phyloP scores from a whole-genome alignment of 2,329 filamentous ascomycete genomes.

The Ophiostoma novo-ulmi region DNA sequence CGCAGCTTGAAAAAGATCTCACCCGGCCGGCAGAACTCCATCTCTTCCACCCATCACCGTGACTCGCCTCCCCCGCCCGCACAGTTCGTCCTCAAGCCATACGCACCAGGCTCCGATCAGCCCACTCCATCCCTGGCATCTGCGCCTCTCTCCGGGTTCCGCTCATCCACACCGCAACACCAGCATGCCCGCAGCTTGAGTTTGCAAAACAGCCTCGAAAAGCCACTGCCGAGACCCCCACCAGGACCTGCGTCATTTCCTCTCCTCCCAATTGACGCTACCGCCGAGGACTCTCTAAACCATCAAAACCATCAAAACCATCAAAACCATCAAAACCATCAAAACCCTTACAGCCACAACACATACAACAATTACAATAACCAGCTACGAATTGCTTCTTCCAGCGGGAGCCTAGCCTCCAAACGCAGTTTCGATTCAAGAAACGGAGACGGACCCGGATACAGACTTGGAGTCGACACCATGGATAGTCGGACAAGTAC shows the following conservation, averaged over 20 bases:
- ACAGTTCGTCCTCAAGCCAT: constrained; percentile 36
- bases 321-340: constrained; percentile 28
- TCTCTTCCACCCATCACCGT: constrained; percentile 38
- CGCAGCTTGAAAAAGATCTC: constrained; percentile 48
- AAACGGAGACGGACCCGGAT: neutral
- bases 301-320: constrained; percentile 27
- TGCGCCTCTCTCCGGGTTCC: constrained; percentile 28
- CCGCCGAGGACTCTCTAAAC: constrained; percentile 26
- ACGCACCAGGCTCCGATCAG: constrained; percentile 23
- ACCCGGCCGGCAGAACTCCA: constrained; percentile 39
- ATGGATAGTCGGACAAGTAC: constrained; percentile 43
- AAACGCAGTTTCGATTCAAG: constrained; percentile 33
- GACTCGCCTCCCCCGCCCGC: constrained; percentile 24
- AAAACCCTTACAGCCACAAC: neutral
- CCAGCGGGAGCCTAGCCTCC: constrained; percentile 32
- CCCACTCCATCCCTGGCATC: constrained; percentile 30
- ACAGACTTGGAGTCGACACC: constrained; percentile 15
- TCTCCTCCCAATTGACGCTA: constrained; percentile 34
- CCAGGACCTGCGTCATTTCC: constrained; percentile 29
- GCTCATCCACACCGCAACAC: constrained; percentile 27
- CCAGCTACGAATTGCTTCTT: constrained; percentile 24
- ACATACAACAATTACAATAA: constrained; percentile 20
- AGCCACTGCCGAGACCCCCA: constrained; percentile 52
- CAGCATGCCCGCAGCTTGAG: constrained; percentile 53
- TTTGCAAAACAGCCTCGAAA: constrained; percentile 53